A percentile compares a stretch with the other conserved stretches of the same genome.
Conservation (phyloP, 2,329 filamentous ascomycete species). For the Raffaelea deltoideospora region DNA sequence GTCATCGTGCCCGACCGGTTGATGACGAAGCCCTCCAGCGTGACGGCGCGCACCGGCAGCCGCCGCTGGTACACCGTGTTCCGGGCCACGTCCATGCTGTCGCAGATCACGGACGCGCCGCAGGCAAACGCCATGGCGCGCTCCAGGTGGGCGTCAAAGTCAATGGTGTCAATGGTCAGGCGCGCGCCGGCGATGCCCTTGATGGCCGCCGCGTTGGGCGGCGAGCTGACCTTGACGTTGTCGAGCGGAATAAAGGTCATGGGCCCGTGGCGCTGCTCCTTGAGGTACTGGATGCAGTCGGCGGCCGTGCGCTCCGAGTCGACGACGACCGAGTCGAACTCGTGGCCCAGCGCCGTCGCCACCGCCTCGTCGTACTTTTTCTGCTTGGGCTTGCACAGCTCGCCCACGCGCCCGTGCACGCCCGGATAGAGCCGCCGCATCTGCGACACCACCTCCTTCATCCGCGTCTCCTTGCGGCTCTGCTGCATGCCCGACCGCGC, state of each 20-base stretch:
- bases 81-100: conserved; percentile 73
- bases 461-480: conserved; percentile 62
- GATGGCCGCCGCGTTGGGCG: conserved; percentile 78
- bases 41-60: conserved; percentile 86
- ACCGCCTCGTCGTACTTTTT: conserved; percentile 94
- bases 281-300: conserved; percentile 88
- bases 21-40: conserved; percentile 87
- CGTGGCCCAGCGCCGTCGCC: conserved; percentile 76
- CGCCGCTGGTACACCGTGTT: conserved; percentile 73
- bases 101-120: conserved; percentile 87
- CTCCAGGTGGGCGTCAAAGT: conserved; percentile 78
- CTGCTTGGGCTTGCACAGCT: conserved; percentile 89
- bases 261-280: conserved; percentile 72
- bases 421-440: conserved; percentile 86
- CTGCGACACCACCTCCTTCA: conserved; percentile 70
- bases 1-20: conserved; percentile 96
- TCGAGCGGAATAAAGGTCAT: conserved; percentile 94
- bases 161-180: conserved; percentile 88
- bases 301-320: conserved; percentile 89
- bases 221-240: conserved; percentile 87
- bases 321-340: conserved; percentile 89
- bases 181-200: conserved; percentile 79
- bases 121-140: conserved; percentile 92
- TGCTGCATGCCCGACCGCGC: conserved; percentile 76
- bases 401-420: conserved; percentile 77